These are phyloP conservation scores for Bruguiera parviflora DNA, from an alignment of 345 rosid genomes.

Conservation along the genomic window DNA sequence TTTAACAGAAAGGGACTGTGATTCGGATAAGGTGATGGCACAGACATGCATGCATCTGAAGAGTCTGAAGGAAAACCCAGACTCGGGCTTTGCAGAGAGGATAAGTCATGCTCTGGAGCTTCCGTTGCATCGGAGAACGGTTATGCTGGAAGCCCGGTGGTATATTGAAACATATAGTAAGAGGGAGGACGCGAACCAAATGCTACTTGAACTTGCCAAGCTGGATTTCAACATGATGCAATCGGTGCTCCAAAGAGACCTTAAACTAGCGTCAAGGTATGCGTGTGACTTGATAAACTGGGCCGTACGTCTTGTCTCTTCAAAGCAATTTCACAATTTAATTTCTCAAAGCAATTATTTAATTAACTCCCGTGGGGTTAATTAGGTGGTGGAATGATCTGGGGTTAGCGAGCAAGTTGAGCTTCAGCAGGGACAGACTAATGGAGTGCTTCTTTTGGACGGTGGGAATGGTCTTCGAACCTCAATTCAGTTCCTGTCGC, in stretches of 20 bases:
- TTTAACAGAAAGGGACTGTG: conserved; percentile 34
- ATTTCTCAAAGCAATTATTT: too few relatives aligned
- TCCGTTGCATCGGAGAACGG: conserved; percentile 32
- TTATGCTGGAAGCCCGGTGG: conserved; percentile 36
- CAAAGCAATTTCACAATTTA: too few relatives aligned
- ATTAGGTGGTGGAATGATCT: conserved; percentile 42
- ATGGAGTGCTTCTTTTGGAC: conserved; percentile 50
- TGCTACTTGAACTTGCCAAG: conserved; percentile 38
- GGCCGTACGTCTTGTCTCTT: neutral
- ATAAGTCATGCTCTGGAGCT: conserved; percentile 36
- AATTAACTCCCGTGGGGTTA: neutral
- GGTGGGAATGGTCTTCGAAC: conserved; percentile 30
- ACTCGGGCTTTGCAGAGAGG: neutral
- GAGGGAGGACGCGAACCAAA: neutral
- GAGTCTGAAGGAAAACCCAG: neutral
- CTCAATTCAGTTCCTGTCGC: conserved; percentile 24
- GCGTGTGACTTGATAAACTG: neutral
- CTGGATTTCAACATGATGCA: conserved; percentile 44
- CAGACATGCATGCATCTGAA: conserved; percentile 21
- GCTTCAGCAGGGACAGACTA: conserved; percentile 44
- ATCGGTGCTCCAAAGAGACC: conserved; percentile 31
- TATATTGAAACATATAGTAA: conserved; percentile 25
- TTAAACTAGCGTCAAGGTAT: conserved; percentile 33
- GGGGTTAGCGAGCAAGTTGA: conserved; percentile 26
- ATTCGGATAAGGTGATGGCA: conserved; percentile 23